Percentiles rank a stretch among this genome's conserved stretches.
Evolutionary conservation across 768 basidiomycete species (phyloP).

Genomic region (Zangia roseola): DNA sequence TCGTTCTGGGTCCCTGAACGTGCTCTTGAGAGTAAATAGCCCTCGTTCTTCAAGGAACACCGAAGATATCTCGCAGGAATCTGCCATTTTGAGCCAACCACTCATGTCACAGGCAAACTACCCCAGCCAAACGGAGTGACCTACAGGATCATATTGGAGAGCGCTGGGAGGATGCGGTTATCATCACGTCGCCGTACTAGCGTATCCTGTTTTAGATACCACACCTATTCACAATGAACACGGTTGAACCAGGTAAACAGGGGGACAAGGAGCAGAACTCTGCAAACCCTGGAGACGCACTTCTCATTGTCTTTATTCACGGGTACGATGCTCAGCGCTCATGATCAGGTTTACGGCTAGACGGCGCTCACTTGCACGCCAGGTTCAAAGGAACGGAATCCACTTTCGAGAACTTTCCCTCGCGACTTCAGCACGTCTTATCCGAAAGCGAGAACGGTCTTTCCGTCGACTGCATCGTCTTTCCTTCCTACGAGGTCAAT

Average conservation of each 20-base stretch:
- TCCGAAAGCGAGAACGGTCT: slow-evolving; percentile 58
- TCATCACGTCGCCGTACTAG: neutral
- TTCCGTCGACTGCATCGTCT: slow-evolving; percentile 71
- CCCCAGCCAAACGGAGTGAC: slow-evolving; percentile 33
- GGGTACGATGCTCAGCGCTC: slow-evolving; percentile 45
- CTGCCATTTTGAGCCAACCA: slow-evolving; percentile 31
- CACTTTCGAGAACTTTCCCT: slow-evolving; percentile 78
- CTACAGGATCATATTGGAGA: too few species aligned
- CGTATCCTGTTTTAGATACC: slow-evolving; percentile 11
- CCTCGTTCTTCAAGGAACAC: neutral
- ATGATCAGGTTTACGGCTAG: neutral
- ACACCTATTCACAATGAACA: slow-evolving; percentile 8
- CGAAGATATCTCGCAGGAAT: slow-evolving; percentile 10
- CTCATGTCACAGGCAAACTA: slow-evolving; percentile 50
- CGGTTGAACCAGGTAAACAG: slow-evolving; percentile 7
- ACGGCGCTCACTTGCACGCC: slow-evolving; percentile 1
- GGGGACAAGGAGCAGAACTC: slow-evolving; percentile 2
- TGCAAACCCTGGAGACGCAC: slow-evolving; percentile 36
- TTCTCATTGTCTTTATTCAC: slow-evolving; percentile 78
- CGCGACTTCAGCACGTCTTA: slow-evolving; percentile 74
- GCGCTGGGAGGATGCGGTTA: too few species aligned
- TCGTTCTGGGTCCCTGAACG: slow-evolving; percentile 22
- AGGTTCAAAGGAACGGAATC: slow-evolving; percentile 64
- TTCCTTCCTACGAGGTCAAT: slow-evolving; percentile 84
- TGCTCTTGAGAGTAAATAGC: slow-evolving; percentile 8